These are phyloP conservation scores for Colletotrichum musicola DNA, from an alignment of 2,329 filamentous ascomycete genomes.

Conservation along the genomic window DNA sequence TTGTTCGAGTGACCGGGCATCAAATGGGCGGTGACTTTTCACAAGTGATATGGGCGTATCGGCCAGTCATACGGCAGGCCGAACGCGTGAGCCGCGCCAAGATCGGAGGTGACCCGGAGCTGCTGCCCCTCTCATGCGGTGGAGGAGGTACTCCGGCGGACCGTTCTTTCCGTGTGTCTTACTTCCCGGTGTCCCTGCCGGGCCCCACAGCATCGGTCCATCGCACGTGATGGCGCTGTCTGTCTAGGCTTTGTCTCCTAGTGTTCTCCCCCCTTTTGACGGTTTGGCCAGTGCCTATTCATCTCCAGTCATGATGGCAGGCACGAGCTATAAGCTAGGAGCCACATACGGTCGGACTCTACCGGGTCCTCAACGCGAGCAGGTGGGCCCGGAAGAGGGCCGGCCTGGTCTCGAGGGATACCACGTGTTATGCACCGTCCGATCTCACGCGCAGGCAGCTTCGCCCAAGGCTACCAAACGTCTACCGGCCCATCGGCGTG, in stretches of 20 bases:
- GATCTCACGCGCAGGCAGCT: neutral
- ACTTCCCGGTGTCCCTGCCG: neutral
- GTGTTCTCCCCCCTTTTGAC: too few species aligned
- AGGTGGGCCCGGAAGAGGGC: neutral
- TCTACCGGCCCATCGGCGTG: neutral
- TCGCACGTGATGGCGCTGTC: too few species aligned
- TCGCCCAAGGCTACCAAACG: neutral
- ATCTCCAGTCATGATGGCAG: too few species aligned
- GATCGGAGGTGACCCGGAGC: neutral
- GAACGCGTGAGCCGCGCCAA: slow-evolving; percentile 9
- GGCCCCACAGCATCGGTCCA: neutral
- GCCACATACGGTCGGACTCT: too few species aligned
- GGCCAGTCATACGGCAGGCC: neutral
- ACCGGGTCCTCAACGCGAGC: neutral
- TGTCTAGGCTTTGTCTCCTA: too few species aligned
- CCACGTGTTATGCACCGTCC: too few species aligned
- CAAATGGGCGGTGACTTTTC: too few species aligned
- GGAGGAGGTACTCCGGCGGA: slow-evolving; percentile 6
- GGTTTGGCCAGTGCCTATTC: too few species aligned
- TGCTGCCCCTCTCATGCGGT: neutral
- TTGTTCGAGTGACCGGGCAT: too few species aligned
- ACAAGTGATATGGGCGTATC: too few species aligned
- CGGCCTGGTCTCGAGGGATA: too few species aligned
- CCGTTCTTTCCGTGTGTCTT: neutral
- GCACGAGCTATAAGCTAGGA: too few species aligned